Percentiles rank a stretch among this genome's conserved stretches.
Conservation (phyloP, 495 filamentous ascomycete species). For the Halenospora varia region DNA sequence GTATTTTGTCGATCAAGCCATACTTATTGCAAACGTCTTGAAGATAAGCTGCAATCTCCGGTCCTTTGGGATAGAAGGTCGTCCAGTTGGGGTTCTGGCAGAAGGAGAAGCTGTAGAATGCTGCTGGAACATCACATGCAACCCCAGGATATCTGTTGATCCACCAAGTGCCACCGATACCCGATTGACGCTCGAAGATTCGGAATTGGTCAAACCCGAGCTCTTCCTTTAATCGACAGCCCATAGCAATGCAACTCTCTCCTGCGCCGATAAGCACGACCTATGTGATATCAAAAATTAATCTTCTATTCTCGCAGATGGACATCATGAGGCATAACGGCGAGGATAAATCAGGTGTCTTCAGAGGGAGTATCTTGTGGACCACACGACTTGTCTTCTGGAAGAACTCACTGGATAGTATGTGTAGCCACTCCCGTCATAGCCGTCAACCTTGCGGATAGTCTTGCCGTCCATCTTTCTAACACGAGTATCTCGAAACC, state of each 20-base stretch:
- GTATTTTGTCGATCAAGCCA: conserved; percentile 37
- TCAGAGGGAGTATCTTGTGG: too few relatives aligned
- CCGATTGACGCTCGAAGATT: conserved; percentile 59
- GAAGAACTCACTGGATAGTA: conserved; percentile 11
- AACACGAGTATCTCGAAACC: too few relatives aligned
- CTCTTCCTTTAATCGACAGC: conserved; percentile 54
- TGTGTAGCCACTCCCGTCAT: conserved; percentile 15
- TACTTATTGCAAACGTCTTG: conserved; percentile 40
- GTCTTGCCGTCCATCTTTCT: conserved; percentile 19
- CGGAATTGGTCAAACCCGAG: conserved; percentile 59
- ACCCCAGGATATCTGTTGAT: conserved; percentile 62
- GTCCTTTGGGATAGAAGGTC: conserved; percentile 35
- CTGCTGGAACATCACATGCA: conserved; percentile 27
- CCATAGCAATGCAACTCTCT: conserved; percentile 64
- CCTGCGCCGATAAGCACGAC: conserved; percentile 57
- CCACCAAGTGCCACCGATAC: conserved; percentile 66
- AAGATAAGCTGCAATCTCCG: conserved; percentile 45
- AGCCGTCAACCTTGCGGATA: conserved; percentile 21
- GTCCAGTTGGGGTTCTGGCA: conserved; percentile 42
- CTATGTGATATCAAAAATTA: too few relatives aligned
- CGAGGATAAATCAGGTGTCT: too few relatives aligned
- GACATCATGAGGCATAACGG: too few relatives aligned
- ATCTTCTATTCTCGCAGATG: too few relatives aligned
- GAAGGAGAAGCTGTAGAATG: conserved; percentile 50
- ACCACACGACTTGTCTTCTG: too few relatives aligned